Base-by-base conservation (phyloP, 768 basidiomycete species). In the Tremella fuciformis region DNA sequence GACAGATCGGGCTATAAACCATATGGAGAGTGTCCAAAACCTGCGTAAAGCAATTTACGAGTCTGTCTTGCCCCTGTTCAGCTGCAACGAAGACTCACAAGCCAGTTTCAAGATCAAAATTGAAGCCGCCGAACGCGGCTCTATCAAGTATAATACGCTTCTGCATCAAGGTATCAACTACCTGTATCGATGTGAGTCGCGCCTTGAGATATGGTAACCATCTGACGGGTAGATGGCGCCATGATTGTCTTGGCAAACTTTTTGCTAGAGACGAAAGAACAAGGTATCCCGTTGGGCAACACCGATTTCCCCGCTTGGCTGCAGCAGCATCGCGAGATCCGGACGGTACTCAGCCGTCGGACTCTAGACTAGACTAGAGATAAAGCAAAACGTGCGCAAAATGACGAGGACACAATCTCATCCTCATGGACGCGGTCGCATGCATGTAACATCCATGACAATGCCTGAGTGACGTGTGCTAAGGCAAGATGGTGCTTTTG, bases 171-270 rank as follows among this genome's bases (percentile, higher is more conserved):
- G 88, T 1, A 84, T 90, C 56, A 98, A 96, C 76, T 99, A 99
- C 74, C 77, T 98, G 83, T 93, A 66, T 41, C 57, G 70, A 59
- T 75, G 69, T 73, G 69, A 72, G 71, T 62, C 8, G 8, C 29
- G 39, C 1, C 7, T n/a, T 37, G 15, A 29, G 13, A 39, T 39
- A 39, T 55, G 21, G 47, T 41, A 16, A n/a, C n/a, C n/a, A n/a
- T n/a, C 25, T n/a, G 37, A 3, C 13, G 57, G 69, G 75, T 44
- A 60, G 96, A 98, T 70, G 94, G 88, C 7, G 86, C 89, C 2
- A 81, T 96, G 34, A 94, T 98, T 66, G 90, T 90, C 3, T 89
- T 99, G 59, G 88, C 96, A 49, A 92, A 96, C 74, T 98, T 94
- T 76, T 81, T 98, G 64, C 85, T 98, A 53, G 91, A 94, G 76